A percentile compares a stretch with the other conserved stretches of the same genome.
Evolutionary conservation across 2,329 filamentous ascomycete species (phyloP).

Genomic region (Parastagonospora avenae): DNA sequence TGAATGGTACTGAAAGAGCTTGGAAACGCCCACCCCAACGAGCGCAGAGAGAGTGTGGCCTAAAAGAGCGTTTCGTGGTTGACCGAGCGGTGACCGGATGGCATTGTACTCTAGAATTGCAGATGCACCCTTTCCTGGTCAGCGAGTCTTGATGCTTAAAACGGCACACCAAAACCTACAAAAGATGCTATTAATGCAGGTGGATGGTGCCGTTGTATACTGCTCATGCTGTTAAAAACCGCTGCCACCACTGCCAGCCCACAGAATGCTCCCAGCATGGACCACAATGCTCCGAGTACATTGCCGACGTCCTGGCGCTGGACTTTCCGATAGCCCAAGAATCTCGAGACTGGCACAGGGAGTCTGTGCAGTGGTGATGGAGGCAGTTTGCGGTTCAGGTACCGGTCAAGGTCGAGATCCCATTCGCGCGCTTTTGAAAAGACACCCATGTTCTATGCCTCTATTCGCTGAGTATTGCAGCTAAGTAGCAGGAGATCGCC

Average conservation of each 20-base stretch:
- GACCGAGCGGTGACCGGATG: constrained; percentile 53
- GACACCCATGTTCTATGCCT: constrained; percentile 11
- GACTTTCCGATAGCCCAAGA: constrained; percentile 58
- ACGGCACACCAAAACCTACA: constrained; percentile 29
- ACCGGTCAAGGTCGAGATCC: constrained; percentile 77
- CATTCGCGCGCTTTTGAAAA: constrained; percentile 24
- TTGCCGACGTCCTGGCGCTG: constrained; percentile 49
- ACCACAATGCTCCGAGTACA: constrained; percentile 49
- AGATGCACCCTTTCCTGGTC: constrained; percentile 48
- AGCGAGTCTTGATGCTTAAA: constrained; percentile 1
- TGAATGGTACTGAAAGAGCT: constrained; percentile 50
- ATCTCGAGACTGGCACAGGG: constrained; percentile 69
- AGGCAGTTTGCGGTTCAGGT: constrained; percentile 73
- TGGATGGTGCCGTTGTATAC: constrained; percentile 46
- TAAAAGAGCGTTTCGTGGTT: constrained; percentile 53
- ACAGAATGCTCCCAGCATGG: constrained; percentile 51
- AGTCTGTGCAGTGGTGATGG: constrained; percentile 67
- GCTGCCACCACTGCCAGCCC: constrained; percentile 51
- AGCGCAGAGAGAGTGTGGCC: constrained; percentile 54
- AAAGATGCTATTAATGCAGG: constrained; percentile 53
- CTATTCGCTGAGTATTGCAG: no score
- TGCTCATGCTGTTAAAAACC: constrained; percentile 48
- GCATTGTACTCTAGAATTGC: constrained; percentile 56
- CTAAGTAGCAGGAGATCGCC: background rate
- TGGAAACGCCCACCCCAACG: constrained; percentile 52